A percentile compares a stretch with the other conserved stretches of the same genome.
Evolutionary conservation across 2,329 filamentous ascomycete species (phyloP).

Genomic region (Fusarium sp.): DNA sequence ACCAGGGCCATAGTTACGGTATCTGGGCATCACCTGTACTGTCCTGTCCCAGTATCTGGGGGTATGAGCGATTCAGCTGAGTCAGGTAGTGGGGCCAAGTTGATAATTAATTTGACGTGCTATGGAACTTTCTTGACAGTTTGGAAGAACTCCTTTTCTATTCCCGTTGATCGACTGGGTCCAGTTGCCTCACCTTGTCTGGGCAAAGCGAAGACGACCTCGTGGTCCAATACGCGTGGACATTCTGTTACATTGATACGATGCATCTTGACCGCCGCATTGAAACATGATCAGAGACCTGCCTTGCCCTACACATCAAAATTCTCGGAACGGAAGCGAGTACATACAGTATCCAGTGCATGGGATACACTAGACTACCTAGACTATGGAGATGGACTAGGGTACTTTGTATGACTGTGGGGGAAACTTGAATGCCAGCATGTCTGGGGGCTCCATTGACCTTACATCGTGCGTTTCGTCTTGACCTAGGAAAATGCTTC

Average conservation of each 20-base stretch:
- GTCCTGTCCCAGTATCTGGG: conserved; percentile 6
- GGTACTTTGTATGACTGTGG: conserved; percentile 13
- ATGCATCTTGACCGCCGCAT: conserved; percentile 23
- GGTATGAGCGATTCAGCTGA: conserved; percentile 31
- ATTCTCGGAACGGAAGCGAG: conserved; percentile 29
- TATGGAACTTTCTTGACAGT: background rate
- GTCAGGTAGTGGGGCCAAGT: conserved; percentile 25
- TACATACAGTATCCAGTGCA: conserved; percentile 4
- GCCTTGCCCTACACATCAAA: background rate
- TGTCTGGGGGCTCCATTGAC: conserved; percentile 32
- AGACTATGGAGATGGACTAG: conserved; percentile 9
- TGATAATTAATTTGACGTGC: background rate
- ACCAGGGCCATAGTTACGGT: conserved; percentile 19
- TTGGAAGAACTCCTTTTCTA: background rate
- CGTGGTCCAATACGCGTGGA: background rate
- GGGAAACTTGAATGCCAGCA: conserved; percentile 27
- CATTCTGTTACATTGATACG: conserved; percentile 12
- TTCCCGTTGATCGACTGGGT: background rate
- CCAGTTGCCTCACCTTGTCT: background rate
- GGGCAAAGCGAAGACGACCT: background rate
- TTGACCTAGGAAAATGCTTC: conserved; percentile 24
- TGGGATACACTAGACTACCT: conserved; percentile 15
- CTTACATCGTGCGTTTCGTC: conserved; percentile 36
- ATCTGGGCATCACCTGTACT: background rate
- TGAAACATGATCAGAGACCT: conserved; percentile 9